phyloP scores from a whole-genome alignment of 225 moss, liverwort and hornwort genomes.

The Polytrichum commune region DNA sequence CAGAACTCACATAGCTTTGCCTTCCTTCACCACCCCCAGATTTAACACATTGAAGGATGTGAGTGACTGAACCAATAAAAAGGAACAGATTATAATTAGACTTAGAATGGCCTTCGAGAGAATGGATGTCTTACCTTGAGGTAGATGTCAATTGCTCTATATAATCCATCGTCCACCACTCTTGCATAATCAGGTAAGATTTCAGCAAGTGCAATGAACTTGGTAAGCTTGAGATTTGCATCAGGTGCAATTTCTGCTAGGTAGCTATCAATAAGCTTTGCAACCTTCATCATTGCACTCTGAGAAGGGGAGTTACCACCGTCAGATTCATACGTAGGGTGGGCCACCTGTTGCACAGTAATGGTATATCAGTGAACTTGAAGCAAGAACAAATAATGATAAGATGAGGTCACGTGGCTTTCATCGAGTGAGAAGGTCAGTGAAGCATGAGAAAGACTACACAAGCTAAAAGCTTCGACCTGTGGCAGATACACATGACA shows the following conservation, averaged over 20 bases:
- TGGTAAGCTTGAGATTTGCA: constrained; percentile 60
- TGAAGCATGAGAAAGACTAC: too few species aligned
- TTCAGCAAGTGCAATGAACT: constrained; percentile 57
- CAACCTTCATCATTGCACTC: constrained; percentile 61
- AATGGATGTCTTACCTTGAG: constrained; percentile 40
- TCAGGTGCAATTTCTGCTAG: constrained; percentile 68
- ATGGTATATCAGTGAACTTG: too few species aligned
- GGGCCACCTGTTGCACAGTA: constrained; percentile 13
- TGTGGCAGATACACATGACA: too few species aligned
- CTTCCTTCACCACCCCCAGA: too few species aligned
- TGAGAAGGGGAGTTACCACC: constrained; percentile 52
- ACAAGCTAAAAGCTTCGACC: too few species aligned
- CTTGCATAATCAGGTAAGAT: constrained; percentile 62
- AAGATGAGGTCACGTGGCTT: too few species aligned
- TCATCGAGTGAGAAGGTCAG: too few species aligned
- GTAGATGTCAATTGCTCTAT: constrained; percentile 65
- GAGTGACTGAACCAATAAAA: too few species aligned
- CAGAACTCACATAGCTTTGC: neutral
- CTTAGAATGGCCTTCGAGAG: neutral
- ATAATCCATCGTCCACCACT: constrained; percentile 66
- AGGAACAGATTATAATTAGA: neutral
- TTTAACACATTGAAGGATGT: too few species aligned
- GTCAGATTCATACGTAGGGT: constrained; percentile 54
- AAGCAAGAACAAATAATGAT: too few species aligned
- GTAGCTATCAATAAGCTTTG: constrained; percentile 65